Percentiles rank a stretch among this genome's conserved stretches.
Evolutionary conservation across 495 filamentous ascomycete species (phyloP).

Genomic region (Durotheca rogersii): DNA sequence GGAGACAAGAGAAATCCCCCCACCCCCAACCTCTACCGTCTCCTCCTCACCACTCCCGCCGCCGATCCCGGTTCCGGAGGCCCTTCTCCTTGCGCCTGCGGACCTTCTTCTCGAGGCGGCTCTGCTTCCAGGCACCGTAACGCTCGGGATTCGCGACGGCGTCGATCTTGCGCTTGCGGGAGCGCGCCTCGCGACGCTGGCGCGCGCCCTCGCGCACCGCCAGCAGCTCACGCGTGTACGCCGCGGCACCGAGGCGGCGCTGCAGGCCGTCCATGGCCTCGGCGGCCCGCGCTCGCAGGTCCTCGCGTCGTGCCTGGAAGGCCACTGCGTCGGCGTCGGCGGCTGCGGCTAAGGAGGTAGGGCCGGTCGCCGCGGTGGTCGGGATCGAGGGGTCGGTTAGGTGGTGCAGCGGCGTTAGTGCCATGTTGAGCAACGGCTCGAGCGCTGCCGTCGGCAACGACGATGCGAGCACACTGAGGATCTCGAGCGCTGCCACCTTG

Average conservation of each 20-base stretch:
- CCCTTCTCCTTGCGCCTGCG: conserved; percentile 76
- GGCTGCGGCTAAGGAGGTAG: no score
- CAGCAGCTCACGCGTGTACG: conserved; percentile 68
- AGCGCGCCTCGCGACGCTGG: conserved; percentile 67
- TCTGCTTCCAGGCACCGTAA: conserved; percentile 74
- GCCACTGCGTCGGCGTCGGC: no score
- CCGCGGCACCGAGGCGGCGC: conserved; percentile 77
- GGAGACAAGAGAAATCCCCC: no score
- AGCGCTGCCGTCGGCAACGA: conserved; percentile 60
- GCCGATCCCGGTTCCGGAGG: conserved; percentile 63
- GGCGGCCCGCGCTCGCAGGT: conserved; percentile 64
- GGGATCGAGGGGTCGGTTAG: conserved; percentile 78
- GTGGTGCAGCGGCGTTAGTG: conserved; percentile 80
- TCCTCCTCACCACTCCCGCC: conserved; percentile 60
- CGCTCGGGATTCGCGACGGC: conserved; percentile 79
- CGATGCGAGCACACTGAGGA: conserved; percentile 62
- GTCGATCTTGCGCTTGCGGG: conserved; percentile 81
- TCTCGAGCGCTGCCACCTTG: conserved; percentile 73
- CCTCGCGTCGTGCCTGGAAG: conserved; percentile 64
- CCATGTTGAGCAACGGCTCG: conserved; percentile 56
- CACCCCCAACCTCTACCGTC: no score
- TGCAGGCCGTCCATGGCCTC: conserved; percentile 76
- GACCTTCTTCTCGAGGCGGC: conserved; percentile 82
- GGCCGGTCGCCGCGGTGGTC: no score
- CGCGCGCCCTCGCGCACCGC: conserved; percentile 67